A percentile compares a stretch with the other conserved stretches of the same genome.
Conservation (phyloP, 352 stramenopile genomes). For the Phytophthora melonis region DNA sequence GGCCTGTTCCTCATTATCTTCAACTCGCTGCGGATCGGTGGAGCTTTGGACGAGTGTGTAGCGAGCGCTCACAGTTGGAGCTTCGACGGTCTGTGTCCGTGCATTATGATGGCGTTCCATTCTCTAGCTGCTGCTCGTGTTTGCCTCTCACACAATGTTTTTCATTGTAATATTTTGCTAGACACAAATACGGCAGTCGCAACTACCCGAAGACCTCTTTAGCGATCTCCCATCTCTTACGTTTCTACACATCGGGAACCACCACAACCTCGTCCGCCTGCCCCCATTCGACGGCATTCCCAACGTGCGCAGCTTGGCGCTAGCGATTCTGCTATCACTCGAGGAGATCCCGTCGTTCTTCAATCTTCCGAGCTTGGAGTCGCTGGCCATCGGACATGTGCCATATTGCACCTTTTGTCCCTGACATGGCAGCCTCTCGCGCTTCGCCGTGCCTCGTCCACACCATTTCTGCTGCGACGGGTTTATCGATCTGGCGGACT, state of each 20-base stretch:
- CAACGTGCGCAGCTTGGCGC: conserved; percentile 14
- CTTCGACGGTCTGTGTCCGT: conserved; percentile 8
- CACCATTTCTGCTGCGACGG: conserved; percentile 26
- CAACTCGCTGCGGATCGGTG: conserved; percentile 40
- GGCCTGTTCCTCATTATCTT: conserved; percentile 35
- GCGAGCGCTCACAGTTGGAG: conserved; percentile 17
- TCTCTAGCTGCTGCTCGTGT: too few relatives aligned
- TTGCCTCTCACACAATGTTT: too few relatives aligned
- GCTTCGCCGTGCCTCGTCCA: conserved; percentile 7
- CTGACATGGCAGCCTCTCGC: conserved; percentile 27
- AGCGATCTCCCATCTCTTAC: conserved; percentile 20
- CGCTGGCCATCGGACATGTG: conserved; percentile 12
- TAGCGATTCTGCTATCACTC: conserved; percentile 21
- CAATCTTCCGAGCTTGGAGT: conserved; percentile 9
- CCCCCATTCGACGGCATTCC: conserved; percentile 14
- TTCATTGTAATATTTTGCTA: too few relatives aligned
- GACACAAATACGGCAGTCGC: conserved; percentile 14
- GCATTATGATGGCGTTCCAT: conserved; percentile 26
- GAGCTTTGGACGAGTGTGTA: conserved; percentile 28
- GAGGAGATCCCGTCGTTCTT: conserved; percentile 16
- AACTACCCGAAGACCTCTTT: conserved; percentile 25
- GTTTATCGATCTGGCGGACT: conserved; percentile 19
- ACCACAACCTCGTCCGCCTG: conserved; percentile 13
- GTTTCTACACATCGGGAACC: conserved; percentile 27
- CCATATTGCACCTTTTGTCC: conserved; percentile 12